Evolutionary conservation across 805 yeast species (phyloP), one percentile per base, ranked within the genome.

Genomic region (Ogataea henricii): DNA sequence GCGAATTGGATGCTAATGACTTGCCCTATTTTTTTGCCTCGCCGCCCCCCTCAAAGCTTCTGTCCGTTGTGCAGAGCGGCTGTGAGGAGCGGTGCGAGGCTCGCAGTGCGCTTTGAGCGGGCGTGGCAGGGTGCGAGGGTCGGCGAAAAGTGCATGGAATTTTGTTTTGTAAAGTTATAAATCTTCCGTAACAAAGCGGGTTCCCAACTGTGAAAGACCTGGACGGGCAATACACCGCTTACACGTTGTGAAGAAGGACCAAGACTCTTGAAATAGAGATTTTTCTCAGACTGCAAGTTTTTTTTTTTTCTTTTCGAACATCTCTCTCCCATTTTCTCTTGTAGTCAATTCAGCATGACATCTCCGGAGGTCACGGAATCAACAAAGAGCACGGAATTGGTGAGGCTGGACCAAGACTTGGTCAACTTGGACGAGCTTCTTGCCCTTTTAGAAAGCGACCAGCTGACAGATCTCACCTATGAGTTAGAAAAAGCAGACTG

Each of bases 291-390:
- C 42, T 17, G 33, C 21, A 39, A 34, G 37, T 34, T 33, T 34
- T 34, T 34, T 32, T 34, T 34, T 20, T 20, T 17, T 17, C 21
- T 36, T 36, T 36, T 12, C 20, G 14, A 21, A 37, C 17, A 21
- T 37, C 17, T 39, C 22, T 27, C 33, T 39, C 42, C 42, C 42
- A 39, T 27, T 39, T 39, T 39, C 27, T 25, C 42, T 25, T 26
- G 41, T 39, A 25, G 33, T 10, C 32, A 25, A 10, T 38, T 22
- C 27, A 36, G 32, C 40, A 51, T 51, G 54, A 51, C 54, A 29
- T 51, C 54, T 30, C 37, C 54, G 54, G 54, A 51, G 45, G 38
- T 42, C 49, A 42, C 54, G 54, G 54, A 51, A 45, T 42, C 51
- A 16, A 26, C 34, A 13, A 30, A 26, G 21, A 14, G 46, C 18